These are phyloP conservation scores for Rosa persica DNA, from an alignment of 306 rosid genomes.

Conservation along the genomic window DNA sequence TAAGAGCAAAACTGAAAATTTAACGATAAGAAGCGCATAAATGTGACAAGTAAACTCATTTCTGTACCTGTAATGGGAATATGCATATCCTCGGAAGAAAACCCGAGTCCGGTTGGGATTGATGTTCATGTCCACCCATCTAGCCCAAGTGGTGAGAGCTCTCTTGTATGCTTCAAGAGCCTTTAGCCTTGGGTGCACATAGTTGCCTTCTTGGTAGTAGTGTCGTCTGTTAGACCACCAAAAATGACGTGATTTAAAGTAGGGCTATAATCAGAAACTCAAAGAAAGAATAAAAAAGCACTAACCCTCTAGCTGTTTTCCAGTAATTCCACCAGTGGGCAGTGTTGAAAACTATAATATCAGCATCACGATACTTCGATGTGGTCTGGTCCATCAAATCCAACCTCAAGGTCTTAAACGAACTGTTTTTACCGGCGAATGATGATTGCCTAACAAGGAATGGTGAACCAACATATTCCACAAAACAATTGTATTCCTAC, in stretches of 20 bases:
- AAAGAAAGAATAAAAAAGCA: no score
- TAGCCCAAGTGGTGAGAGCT: constrained; percentile 87
- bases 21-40: no score
- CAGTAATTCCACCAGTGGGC: constrained; percentile 69
- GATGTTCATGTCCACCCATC: constrained; percentile 65
- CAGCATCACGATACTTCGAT: constrained; percentile 65
- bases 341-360: constrained; percentile 79
- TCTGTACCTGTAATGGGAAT: no score
- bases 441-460: constrained; percentile 82
- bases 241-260: no score
- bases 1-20: no score
- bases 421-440: constrained; percentile 49
- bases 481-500: constrained; percentile 82
- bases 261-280: no score
- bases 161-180: constrained; percentile 71
- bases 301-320: constrained; percentile 87
- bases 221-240: no score
- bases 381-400: constrained; percentile 82
- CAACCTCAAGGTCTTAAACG: constrained; percentile 76
- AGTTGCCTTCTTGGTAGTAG: constrained; percentile 79
- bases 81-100: constrained; percentile 65
- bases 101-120: constrained; percentile 63
- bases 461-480: constrained; percentile 79
- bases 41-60: no score
- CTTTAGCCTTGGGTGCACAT: constrained; percentile 67